Evolutionary conservation across 768 basidiomycete species (phyloP).

Genomic region (Cantharellus cinnabarinus): DNA sequence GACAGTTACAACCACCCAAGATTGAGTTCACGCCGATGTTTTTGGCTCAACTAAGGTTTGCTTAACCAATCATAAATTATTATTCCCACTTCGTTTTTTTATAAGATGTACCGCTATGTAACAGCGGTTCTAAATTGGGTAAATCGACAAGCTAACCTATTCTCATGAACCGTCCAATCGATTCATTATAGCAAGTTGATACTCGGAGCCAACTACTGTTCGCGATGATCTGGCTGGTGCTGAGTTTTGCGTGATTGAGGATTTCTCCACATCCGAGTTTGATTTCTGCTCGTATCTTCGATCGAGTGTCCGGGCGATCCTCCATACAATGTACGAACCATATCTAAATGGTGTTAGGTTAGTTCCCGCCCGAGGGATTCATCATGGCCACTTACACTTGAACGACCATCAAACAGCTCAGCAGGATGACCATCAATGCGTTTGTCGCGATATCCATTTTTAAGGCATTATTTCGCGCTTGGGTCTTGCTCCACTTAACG

Average conservation of each 20-base stretch:
- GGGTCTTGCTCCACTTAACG: not conserved
- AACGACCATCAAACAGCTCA: not conserved
- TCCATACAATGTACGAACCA: not conserved
- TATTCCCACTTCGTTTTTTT: no score
- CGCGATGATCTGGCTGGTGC: no score
- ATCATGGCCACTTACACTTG: not conserved
- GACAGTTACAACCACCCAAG: no score
- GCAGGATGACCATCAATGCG: not conserved
- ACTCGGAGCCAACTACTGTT: no score
- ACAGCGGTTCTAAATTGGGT: no score
- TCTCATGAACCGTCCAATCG: no score
- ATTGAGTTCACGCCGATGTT: no score
- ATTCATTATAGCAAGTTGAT: no score
- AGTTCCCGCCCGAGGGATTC: not conserved
- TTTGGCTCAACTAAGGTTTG: no score
- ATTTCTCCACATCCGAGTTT: not conserved
- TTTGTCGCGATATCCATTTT: not conserved
- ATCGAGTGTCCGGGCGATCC: not conserved
- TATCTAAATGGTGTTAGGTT: not conserved
- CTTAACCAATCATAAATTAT: no score
- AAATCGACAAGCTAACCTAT: no score
- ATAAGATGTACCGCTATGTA: no score
- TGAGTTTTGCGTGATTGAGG: not conserved
- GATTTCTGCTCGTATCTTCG: not conserved
- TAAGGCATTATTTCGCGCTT: not conserved